A percentile compares a stretch with the other conserved stretches of the same genome.
Conservation (phyloP, 768 basidiomycete species). For the Piloderma croceum region DNA sequence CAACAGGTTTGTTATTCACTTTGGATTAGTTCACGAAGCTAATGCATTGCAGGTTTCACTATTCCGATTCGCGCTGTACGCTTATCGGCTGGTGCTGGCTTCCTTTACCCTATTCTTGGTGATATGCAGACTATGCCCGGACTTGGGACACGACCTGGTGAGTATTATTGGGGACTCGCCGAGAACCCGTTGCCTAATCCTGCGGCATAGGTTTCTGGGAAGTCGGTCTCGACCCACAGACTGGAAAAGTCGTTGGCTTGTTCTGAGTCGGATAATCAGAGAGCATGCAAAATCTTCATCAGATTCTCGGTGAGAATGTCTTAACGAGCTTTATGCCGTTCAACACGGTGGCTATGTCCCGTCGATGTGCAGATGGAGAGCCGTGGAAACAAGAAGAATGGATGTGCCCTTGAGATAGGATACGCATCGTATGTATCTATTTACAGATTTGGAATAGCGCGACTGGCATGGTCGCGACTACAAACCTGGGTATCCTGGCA, state of each 20-base stretch:
- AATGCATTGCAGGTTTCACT: constrained; percentile 66
- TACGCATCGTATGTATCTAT: too few species aligned
- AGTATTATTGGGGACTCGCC: constrained; percentile 7
- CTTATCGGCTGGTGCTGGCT: constrained; percentile 89
- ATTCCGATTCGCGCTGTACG: constrained; percentile 86
- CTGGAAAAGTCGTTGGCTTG: constrained; percentile 79
- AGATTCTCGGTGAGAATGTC: constrained; percentile 23
- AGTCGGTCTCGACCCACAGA: constrained; percentile 73
- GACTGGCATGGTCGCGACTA: background rate
- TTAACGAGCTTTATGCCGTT: constrained; percentile 36
- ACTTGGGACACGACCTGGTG: constrained; percentile 84
- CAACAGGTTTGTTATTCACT: constrained; percentile 48
- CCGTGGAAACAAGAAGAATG: background rate
- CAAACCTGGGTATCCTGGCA: background rate
- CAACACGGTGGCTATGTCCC: constrained; percentile 31
- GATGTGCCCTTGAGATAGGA: background rate
- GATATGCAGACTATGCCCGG: constrained; percentile 99
- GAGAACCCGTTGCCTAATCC: constrained; percentile 11
- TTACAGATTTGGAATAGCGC: background rate
- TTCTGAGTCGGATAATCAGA: constrained; percentile 45
- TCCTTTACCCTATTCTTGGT: constrained; percentile 91
- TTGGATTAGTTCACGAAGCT: background rate
- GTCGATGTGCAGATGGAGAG: background rate
- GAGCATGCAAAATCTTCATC: constrained; percentile 13
- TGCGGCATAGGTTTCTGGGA: constrained; percentile 76